Percentiles rank a stretch among this genome's conserved stretches.
Conservation (phyloP, 495 filamentous ascomycete species). For the Xylaria telfairii region DNA sequence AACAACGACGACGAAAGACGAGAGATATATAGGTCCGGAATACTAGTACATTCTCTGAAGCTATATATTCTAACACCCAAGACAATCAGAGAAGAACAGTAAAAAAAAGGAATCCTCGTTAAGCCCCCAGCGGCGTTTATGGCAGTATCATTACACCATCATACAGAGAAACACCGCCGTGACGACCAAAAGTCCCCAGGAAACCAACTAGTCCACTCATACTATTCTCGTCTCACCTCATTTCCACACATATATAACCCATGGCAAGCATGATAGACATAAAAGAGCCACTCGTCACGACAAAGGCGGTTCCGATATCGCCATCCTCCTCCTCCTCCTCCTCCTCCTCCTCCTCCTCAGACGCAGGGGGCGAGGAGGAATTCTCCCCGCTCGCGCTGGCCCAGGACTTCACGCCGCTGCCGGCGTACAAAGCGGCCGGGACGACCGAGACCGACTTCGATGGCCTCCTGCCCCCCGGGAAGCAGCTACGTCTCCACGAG, state of each 20-base stretch:
- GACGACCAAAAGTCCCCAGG: background rate
- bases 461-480: constrained; percentile 63
- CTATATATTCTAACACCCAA: too few relatives aligned
- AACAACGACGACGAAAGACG: background rate
- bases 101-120: background rate
- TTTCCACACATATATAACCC: background rate
- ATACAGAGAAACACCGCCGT: background rate
- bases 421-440: constrained; percentile 66
- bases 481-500: constrained; percentile 77
- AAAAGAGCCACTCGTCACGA: constrained; percentile 13
- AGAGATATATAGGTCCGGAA: too few relatives aligned
- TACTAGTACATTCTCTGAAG: too few relatives aligned
- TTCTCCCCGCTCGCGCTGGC: constrained; percentile 62
- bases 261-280: constrained; percentile 8
- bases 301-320: background rate
- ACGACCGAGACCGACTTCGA: constrained; percentile 72
- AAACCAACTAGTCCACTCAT: background rate
- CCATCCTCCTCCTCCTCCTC: background rate
- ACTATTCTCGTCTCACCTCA: background rate
- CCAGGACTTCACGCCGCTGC: constrained; percentile 70
- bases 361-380: constrained; percentile 18
- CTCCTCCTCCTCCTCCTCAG: constrained; percentile 4
- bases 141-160: background rate
- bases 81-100: background rate
- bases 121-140: background rate